Evolutionary conservation across 202 grass and related monocot species (phyloP), one percentile per base, ranked within the genome.

Genomic region (Setaria italica): DNA sequence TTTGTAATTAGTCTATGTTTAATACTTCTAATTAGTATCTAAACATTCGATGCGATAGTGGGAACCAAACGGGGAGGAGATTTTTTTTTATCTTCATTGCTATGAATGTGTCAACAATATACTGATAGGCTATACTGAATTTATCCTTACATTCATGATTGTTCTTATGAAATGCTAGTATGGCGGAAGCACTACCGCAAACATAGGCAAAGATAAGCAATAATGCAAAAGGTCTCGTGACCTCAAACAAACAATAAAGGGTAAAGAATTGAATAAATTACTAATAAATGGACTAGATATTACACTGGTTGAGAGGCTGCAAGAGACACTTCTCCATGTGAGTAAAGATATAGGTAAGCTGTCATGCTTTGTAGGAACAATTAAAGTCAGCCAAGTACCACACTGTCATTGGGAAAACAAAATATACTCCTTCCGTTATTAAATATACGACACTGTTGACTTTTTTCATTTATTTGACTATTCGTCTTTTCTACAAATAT

Each of bases 351-450:
- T 54, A 95, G 90, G 62, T 95, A 98, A 67, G 95, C 95, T 86
- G 93, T 94, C 93, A 98, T 98, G 80, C 95, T 98, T 98, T 82
- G 95, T 95, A 37, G 95, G 95, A 60, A 98, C 93, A 66, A 92
- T 82, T 58, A 98, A 89, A 67, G 93, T 98, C 82, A 98, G 87
- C 95, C 95, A 98, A 62, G 90, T 95, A 79, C 93, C 91, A 57
- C 95, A 95, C 95, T 98, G 89, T 70, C 46, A 83, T 86, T 62
- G 82, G 67, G 82, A 17, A 76, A 87, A 3, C 85, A 88, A 39
- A 16, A 87, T 20, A 14, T 25, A 25, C 25, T 25, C 25, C 25
- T 0, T 25, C 25, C 25, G 25, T 25, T 25, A 0, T 25, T 25
- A 25, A 25, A 25, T 25, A 25, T 25, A 25, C 25, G 25, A 25